Conservation (phyloP, 2,329 filamentous ascomycete genomes). For the Diaporthe humulicola region DNA sequence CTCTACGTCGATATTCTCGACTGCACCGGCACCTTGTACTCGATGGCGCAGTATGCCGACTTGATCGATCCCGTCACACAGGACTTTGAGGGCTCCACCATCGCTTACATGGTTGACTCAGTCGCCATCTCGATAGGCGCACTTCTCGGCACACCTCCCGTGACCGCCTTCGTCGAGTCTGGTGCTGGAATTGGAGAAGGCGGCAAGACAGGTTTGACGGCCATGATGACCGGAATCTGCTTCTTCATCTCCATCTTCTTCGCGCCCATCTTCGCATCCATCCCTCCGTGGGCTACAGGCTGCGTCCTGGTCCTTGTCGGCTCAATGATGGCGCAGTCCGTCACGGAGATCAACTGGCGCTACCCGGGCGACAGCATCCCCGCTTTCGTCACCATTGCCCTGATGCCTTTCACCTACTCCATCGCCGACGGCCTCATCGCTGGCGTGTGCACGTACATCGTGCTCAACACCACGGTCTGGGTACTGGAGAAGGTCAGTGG, state of each 20-base stretch:
- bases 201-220: slow-evolving; percentile 79
- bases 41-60: slow-evolving; percentile 87
- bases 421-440: slow-evolving; percentile 90
- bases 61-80: slow-evolving; percentile 85
- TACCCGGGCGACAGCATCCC: slow-evolving; percentile 88
- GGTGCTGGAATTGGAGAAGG: slow-evolving; percentile 83
- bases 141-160: slow-evolving; percentile 77
- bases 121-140: slow-evolving; percentile 82
- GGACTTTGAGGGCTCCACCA: slow-evolving; percentile 87
- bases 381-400: slow-evolving; percentile 84
- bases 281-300: slow-evolving; percentile 83
- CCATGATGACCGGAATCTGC: slow-evolving; percentile 76
- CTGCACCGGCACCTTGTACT: slow-evolving; percentile 87
- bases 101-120: slow-evolving; percentile 85
- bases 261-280: slow-evolving; percentile 81
- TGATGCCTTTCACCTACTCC: slow-evolving; percentile 93
- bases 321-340: slow-evolving; percentile 85
- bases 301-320: slow-evolving; percentile 85
- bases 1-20: slow-evolving; percentile 93
- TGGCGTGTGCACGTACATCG: slow-evolving; percentile 81
- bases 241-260: slow-evolving; percentile 82
- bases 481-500: slow-evolving; percentile 74
- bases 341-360: slow-evolving; percentile 88
- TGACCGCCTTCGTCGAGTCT: slow-evolving; percentile 82
- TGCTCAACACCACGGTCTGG: slow-evolving; percentile 81